Percentiles rank a stretch among this genome's conserved stretches.
Evolutionary conservation across 163 green algal genomes (phyloP).

Genomic region (Chlorella variabilis): DNA sequence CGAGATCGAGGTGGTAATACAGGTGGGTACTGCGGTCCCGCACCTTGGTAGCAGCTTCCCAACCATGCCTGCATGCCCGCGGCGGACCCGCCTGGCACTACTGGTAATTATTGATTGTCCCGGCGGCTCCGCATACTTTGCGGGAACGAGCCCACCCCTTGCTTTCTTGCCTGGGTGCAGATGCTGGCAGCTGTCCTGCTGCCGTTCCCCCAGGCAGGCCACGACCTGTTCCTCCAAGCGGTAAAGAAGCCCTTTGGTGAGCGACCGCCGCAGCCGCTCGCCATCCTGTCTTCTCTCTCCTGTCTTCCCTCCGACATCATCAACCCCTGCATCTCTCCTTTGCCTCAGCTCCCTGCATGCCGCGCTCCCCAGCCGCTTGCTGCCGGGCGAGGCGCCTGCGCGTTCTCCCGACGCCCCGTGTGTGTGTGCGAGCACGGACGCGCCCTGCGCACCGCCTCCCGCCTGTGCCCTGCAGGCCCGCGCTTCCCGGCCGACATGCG

Average conservation of each 20-base stretch:
- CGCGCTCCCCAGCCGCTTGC: not conserved
- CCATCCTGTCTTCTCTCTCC: not conserved
- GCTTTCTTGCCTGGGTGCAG: not conserved
- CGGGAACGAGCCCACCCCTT: not conserved
- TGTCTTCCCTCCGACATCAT: too few species aligned
- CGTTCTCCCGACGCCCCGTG: not conserved
- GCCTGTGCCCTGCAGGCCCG: not conserved
- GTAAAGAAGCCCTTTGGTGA: slow-evolving; percentile 3
- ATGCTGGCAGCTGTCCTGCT: not conserved
- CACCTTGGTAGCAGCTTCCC: too few species aligned
- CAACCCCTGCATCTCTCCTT: too few species aligned
- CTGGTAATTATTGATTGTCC: too few species aligned
- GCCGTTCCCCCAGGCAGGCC: not conserved
- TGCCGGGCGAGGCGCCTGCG: not conserved
- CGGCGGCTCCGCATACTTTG: too few species aligned
- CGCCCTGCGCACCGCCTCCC: too few species aligned
- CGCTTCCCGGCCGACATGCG: not conserved
- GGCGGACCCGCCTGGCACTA: too few species aligned
- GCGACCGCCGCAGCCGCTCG: not conserved
- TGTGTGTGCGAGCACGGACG: too few species aligned
- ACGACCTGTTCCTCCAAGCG: not conserved
- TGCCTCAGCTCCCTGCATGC: not conserved
- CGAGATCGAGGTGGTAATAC: slow-evolving; percentile 16
- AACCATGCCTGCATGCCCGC: too few species aligned
- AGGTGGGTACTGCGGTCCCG: slow-evolving; percentile 12